Percentiles rank a stretch among this genome's conserved stretches.
Evolutionary conservation across 768 basidiomycete genomes (phyloP).

Genomic region (Leucosporidium yakuticum): DNA sequence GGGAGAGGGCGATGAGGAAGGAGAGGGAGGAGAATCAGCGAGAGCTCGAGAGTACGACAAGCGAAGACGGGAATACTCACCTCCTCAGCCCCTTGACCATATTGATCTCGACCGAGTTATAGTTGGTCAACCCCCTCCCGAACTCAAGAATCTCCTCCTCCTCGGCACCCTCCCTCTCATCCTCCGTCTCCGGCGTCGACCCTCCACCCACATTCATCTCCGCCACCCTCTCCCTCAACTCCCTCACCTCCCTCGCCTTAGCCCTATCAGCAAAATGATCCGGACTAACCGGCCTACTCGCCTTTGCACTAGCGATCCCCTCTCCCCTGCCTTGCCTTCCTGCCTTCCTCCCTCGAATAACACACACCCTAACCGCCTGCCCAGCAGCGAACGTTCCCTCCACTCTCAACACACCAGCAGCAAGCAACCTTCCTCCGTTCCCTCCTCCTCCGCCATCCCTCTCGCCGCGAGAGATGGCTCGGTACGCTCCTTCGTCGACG

Average conservation of each 20-base stretch:
- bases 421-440: conserved; percentile 83
- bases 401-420: conserved; percentile 81
- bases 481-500: conserved; percentile 82
- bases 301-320: conserved; percentile 5
- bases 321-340: conserved; percentile 26
- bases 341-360: conserved; percentile 51
- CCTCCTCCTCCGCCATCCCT: conserved; percentile 36
- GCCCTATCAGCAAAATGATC: conserved; percentile 45
- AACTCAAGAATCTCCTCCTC: conserved; percentile 77
- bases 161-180: conserved; percentile 35
- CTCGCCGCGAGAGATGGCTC: conserved; percentile 73
- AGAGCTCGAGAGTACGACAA: not conserved
- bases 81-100: conserved; percentile 85
- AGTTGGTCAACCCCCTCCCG: conserved; percentile 89
- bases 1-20: not conserved
- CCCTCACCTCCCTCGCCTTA: not conserved
- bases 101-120: conserved; percentile 85
- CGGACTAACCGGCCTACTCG: conserved; percentile 15
- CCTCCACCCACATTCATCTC: not conserved
- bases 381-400: conserved; percentile 86
- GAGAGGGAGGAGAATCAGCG: not conserved
- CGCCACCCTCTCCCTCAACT: conserved; percentile 1
- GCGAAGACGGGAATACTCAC: conserved; percentile 53
- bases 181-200: conserved; percentile 3
- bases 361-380: conserved; percentile 76